Percentiles rank a stretch among this genome's conserved stretches.
Conservation (phyloP, 257 asterid genomes). For the Jacaranda copaia region DNA sequence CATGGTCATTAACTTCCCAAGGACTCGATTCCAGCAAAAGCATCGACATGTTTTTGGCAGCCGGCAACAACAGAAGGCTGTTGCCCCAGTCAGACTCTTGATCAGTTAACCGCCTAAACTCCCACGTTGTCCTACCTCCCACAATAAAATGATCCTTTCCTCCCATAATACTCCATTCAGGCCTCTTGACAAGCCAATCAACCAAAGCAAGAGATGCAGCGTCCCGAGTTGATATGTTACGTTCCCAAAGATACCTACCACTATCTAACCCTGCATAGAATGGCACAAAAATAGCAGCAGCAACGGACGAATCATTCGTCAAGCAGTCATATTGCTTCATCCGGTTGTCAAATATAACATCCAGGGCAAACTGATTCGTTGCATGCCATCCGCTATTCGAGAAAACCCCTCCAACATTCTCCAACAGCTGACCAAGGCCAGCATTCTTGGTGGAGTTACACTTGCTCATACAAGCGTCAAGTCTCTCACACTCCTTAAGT, state of each 20-base stretch:
- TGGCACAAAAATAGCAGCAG: constrained; percentile 67
- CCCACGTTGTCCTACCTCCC: constrained; percentile 92
- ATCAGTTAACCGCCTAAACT: constrained; percentile 72
- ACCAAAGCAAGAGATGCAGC: constrained; percentile 81
- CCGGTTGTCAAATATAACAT: constrained; percentile 56
- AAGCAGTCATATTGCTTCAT: constrained; percentile 68
- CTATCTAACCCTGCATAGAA: constrained; percentile 87
- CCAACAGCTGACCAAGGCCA: constrained; percentile 65
- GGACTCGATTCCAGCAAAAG: constrained; percentile 94
- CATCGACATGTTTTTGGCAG: constrained; percentile 80
- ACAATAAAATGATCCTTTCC: constrained; percentile 93
- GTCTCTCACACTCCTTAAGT: constrained; percentile 59
- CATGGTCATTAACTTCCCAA: constrained; percentile 80
- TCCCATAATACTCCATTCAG: constrained; percentile 86
- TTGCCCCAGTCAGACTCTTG: constrained; percentile 81
- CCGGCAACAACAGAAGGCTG: constrained; percentile 79
- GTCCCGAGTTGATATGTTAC: constrained; percentile 67
- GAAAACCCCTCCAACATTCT: constrained; percentile 60
- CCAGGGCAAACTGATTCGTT: constrained; percentile 66
- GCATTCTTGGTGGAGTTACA: constrained; percentile 60
- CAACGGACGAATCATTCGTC: constrained; percentile 66
- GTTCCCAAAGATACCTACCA: constrained; percentile 88
- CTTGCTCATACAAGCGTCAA: constrained; percentile 66
- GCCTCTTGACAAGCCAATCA: constrained; percentile 75
- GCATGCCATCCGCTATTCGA: constrained; percentile 65